Base-by-base conservation (phyloP, 1,284 basidiomycete species). In the Irpex sp. region DNA sequence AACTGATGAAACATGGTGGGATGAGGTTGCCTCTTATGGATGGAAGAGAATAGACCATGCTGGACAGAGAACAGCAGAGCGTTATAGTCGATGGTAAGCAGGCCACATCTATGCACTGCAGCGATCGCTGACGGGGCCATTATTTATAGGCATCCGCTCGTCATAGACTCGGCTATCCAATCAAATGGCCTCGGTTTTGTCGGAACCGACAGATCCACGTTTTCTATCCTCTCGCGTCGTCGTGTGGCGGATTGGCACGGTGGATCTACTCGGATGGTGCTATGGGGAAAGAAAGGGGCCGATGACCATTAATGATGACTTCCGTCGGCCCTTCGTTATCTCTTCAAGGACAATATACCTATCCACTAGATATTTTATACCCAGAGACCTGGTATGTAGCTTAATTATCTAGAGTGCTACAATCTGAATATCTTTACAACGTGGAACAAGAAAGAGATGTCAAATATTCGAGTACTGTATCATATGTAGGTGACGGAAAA, bases 151-250 rank as follows among this genome's bases (percentile, higher is more conserved):
- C 86, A 87, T 71, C 85, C 88, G 5, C 76, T 89, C 9, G 73
- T 91, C 58, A 81, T 92, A 63, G 90, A 91, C 70, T 87, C 88
- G 4, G 84, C 84, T 5, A 83, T 90, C 64, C 88, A 91, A 68
- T 86, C 86, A 0, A 76, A 78, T 38, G 88, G 85, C 7, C 69
- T 77, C 6, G 88, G 88, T 5, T 88, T 92, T 69, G 83, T 92
- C 11, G 90, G 89, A 3, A 91, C 88, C 4, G 81, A 85, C 64
- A 71, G 78, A 54, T 89, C 87, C 48, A 91, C 89, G 2, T 90
- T 90, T 82, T 85, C 85, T 5, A 74, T 84, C 38, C 70, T 92
- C 17, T 87, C 88, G 3, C 79, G 79, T 56, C 79, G 86, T 15
- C 78, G 89, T 36, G 86, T 88, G 38, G 77, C 85, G 67, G 82